Evolutionary conservation across 2,329 filamentous ascomycete species (phyloP), one percentile per base, ranked within the genome.

Genomic region (Calonectria pauciramosa): DNA sequence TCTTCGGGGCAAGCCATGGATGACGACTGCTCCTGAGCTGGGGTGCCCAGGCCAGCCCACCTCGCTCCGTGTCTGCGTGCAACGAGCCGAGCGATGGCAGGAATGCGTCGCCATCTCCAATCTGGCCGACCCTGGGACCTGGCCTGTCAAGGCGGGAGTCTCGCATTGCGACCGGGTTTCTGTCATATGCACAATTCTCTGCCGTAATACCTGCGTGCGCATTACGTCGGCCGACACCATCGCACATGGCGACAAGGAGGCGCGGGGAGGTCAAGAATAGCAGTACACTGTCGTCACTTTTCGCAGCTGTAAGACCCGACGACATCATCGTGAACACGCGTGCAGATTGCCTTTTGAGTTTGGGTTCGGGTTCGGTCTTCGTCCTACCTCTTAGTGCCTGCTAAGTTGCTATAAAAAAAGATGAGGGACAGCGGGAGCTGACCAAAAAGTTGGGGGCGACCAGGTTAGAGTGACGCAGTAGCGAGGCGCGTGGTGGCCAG

Each of bases 341-440:
- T 77, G 69, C 70, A 75, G 70, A 73, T 80, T 79, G 71, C 70
- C 73, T 70, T 63, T 69, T 67, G 56, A 28, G 47, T 54, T 41
- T 64, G 68, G 44, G 60, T 20, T 54, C 59, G 71, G 65, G 34
- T 69, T 65, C 65, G 56, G 56, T 54, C 28, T 18, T 23, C 26
- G 63, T 60, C 52, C 63, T 71, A 47, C 14, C 16, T 28, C 52
- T 10, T 65, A 49, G 65, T 65, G 66, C 10, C 36, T 28, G 18
- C 69, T 70, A 65, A 71, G 74, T 78, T 80, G 70, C 76, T 79
- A 76, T 79, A 79, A 79, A 80, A 78, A 80, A 56, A 26, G 67
- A 68, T 71, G 70, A 68, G 74, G 74, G 26, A 51, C 7, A 59
- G 49, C 38, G 30, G 34, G 34, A 38, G 70, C 51, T 72, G 70